These are phyloP conservation scores for Carex sylvatica DNA, from an alignment of 202 grass and related monocot genomes.

Conservation along the genomic window DNA sequence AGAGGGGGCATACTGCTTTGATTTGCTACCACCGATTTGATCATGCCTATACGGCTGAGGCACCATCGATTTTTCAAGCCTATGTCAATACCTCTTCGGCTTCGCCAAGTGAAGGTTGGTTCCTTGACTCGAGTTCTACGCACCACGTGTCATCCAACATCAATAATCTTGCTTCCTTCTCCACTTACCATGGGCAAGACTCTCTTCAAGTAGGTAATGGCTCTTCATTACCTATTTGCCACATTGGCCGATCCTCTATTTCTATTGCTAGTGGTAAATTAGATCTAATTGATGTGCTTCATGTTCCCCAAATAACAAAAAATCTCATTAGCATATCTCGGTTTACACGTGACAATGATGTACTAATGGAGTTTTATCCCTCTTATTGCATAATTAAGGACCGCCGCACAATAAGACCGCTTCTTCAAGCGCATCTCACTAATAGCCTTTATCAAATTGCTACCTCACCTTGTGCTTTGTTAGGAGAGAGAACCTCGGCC, in stretches of 20 bases:
- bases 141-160: background rate
- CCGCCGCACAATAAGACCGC: background rate
- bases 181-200: background rate
- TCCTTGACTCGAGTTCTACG: background rate
- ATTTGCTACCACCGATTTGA: too few species aligned
- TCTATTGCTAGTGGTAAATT: too few species aligned
- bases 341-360: background rate
- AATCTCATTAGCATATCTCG: background rate
- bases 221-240: background rate
- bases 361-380: background rate
- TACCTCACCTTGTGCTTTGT: background rate
- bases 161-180: background rate
- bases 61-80: too few species aligned
- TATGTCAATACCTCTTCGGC: background rate
- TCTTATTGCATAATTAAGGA: constrained; percentile 8
- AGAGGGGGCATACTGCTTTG: too few species aligned
- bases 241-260: background rate
- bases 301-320: background rate
- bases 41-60: too few species aligned
- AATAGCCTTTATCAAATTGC: background rate
- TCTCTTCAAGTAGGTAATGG: background rate
- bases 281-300: background rate
- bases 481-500: background rate
- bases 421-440: background rate
- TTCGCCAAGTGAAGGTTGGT: background rate